Conservation (phyloP, 306 rosid species). For the Lathyrus tuberosus region DNA sequence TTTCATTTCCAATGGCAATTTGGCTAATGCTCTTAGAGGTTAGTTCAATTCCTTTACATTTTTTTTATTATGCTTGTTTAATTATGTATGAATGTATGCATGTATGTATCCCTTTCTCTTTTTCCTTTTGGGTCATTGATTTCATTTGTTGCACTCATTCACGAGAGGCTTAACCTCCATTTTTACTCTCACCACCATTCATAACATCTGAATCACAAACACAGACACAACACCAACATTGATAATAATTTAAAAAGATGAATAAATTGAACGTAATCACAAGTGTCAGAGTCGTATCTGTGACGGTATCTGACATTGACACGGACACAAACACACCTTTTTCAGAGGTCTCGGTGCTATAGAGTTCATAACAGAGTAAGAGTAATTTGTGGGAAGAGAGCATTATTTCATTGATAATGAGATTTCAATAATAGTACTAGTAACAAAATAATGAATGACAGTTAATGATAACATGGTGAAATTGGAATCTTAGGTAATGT, state of each 20-base stretch:
- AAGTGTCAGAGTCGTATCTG: too few species aligned
- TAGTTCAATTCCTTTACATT: constrained; percentile 18
- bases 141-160: constrained; percentile 17
- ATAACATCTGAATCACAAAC: too few species aligned
- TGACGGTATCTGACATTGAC: too few species aligned
- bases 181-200: constrained; percentile 16
- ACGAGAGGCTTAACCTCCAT: constrained; percentile 15
- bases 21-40: constrained; percentile 86
- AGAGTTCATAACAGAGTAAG: not conserved
- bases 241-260: too few species aligned
- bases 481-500: constrained; percentile 5
- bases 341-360: too few species aligned
- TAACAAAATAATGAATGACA: constrained; percentile 3
- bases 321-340: too few species aligned
- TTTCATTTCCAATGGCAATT: constrained; percentile 86
- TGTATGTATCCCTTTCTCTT: not conserved
- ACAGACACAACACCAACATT: too few species aligned
- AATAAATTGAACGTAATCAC: too few species aligned
- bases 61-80: not conserved
- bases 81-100: too few species aligned
- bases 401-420: constrained; percentile 1
- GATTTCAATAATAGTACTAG: constrained; percentile 5
- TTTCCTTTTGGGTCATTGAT: constrained; percentile 6
- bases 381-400: constrained; percentile 5
- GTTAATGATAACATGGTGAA: constrained; percentile 25